Percentiles rank a stretch among this genome's conserved stretches.
Evolutionary conservation across 1,284 basidiomycete species (phyloP).

Genomic region (Boletus albobrunnescens): DNA sequence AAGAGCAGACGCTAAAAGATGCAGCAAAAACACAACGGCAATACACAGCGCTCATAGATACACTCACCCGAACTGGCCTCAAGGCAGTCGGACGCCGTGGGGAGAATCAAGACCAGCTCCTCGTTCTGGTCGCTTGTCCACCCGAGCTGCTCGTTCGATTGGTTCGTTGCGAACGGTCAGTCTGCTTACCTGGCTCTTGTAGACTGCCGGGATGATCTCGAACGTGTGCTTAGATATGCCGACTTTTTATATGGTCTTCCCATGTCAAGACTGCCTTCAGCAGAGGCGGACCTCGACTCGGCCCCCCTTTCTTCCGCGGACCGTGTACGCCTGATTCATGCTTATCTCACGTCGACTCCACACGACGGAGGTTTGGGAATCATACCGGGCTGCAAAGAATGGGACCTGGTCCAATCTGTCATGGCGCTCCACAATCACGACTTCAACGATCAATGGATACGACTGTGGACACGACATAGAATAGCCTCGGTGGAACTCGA

Average conservation of each 20-base stretch:
- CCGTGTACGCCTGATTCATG: conserved; percentile 74
- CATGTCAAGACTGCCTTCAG: conserved; percentile 45
- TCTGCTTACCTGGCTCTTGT: too few relatives aligned
- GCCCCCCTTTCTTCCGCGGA: conserved; percentile 62
- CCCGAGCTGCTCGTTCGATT: conserved; percentile 59
- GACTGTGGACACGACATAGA: conserved; percentile 27
- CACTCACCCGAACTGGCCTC: conserved; percentile 58
- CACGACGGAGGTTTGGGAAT: conserved; percentile 79
- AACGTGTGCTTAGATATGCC: conserved; percentile 51
- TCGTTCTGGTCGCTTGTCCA: conserved; percentile 78
- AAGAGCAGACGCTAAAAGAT: conserved; percentile 58
- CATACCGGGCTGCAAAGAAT: conserved; percentile 62
- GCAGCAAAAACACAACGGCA: conserved; percentile 62
- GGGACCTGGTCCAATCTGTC: conserved; percentile 77
- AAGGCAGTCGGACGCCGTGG: conserved; percentile 70
- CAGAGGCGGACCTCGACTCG: conserved; percentile 39
- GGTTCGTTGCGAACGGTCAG: conserved; percentile 73
- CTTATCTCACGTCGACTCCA: conserved; percentile 67
- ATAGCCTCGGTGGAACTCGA: conserved; percentile 35
- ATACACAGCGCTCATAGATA: conserved; percentile 61
- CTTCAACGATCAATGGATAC: conserved; percentile 58
- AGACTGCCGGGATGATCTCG: too few relatives aligned
- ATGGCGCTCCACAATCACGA: conserved; percentile 80
- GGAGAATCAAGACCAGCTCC: conserved; percentile 70
- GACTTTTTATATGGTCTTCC: conserved; percentile 64